Evolutionary conservation across 192 early-diverging fungal genomes (phyloP).

Genomic region (Backusella psychrophila): DNA sequence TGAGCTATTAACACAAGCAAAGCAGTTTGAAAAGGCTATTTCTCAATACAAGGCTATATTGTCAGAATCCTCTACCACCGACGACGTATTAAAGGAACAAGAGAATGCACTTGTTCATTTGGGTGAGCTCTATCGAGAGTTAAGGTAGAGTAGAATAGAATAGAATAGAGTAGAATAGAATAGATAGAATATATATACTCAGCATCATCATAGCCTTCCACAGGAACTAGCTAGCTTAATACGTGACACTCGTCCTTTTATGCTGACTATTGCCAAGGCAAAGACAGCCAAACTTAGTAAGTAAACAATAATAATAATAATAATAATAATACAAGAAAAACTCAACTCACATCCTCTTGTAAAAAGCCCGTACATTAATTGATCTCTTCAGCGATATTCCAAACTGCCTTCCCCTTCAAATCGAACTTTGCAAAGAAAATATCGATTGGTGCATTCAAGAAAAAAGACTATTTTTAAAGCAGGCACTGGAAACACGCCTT

Average conservation of each 20-base stretch:
- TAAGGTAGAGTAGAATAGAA: slow-evolving; percentile 43
- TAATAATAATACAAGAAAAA: not conserved
- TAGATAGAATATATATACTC: not conserved
- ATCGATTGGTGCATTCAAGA: slow-evolving; percentile 91
- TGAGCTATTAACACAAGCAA: slow-evolving; percentile 54
- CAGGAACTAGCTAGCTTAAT: slow-evolving; percentile 78
- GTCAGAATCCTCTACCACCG: slow-evolving; percentile 29
- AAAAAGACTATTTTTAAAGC: slow-evolving; percentile 93
- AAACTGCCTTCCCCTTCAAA: slow-evolving; percentile 83
- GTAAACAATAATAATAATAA: not conserved
- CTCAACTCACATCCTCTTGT: too few relatives aligned
- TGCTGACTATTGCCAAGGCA: slow-evolving; percentile 86
- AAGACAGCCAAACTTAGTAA: slow-evolving; percentile 94
- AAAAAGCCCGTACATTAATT: slow-evolving; percentile 73
- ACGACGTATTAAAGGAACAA: slow-evolving; percentile 51
- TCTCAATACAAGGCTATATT: slow-evolving; percentile 60
- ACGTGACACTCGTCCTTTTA: slow-evolving; percentile 71
- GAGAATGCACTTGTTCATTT: slow-evolving; percentile 72
- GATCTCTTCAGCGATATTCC: slow-evolving; percentile 87
- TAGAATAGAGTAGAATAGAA: too few relatives aligned
- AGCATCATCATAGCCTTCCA: slow-evolving; percentile 53
- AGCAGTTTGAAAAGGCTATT: slow-evolving; percentile 59
- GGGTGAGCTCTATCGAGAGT: slow-evolving; percentile 68
- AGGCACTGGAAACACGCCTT: slow-evolving; percentile 91
- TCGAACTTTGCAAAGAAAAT: slow-evolving; percentile 89